Evolutionary conservation across 495 filamentous ascomycete species (phyloP).

Genomic region (Amniculicola lignicola): DNA sequence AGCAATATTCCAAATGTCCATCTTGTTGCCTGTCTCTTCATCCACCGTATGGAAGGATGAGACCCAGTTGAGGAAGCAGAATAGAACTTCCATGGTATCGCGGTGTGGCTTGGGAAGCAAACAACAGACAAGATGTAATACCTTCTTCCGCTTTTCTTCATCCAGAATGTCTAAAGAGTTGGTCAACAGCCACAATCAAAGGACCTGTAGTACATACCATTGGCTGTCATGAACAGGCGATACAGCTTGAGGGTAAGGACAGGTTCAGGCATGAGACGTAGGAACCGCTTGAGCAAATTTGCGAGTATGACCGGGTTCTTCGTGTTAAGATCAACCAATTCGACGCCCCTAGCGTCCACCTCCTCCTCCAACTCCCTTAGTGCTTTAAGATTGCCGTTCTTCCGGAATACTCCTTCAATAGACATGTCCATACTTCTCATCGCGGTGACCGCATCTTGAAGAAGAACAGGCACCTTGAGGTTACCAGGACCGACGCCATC

Average conservation of each 20-base stretch:
- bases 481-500: slow-evolving; percentile 92
- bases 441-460: slow-evolving; percentile 87
- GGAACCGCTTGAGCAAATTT: slow-evolving; percentile 90
- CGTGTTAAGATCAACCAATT: slow-evolving; percentile 74
- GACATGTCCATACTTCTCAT: slow-evolving; percentile 99
- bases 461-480: slow-evolving; percentile 78
- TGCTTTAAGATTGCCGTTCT: slow-evolving; percentile 95
- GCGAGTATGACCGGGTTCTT: slow-evolving; percentile 91
- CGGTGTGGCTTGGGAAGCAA: slow-evolving; percentile 88
- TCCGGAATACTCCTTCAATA: slow-evolving; percentile 97
- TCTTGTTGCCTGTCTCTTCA: slow-evolving; percentile 90
- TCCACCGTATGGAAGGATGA: slow-evolving; percentile 96
- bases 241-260: slow-evolving; percentile 94
- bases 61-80: slow-evolving; percentile 96
- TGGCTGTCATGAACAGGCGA: slow-evolving; percentile 80
- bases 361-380: slow-evolving; percentile 77
- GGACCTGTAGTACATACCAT: slow-evolving; percentile 55
- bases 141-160: slow-evolving; percentile 72
- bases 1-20: slow-evolving; percentile 97
- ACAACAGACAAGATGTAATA: slow-evolving; percentile 90
- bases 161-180: slow-evolving; percentile 72
- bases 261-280: slow-evolving; percentile 91
- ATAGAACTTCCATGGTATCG: slow-evolving; percentile 91
- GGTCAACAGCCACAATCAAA: slow-evolving; percentile 1
- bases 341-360: slow-evolving; percentile 77